Conservation (phyloP, 2,329 filamentous ascomycete species). For the Diaporthe australafricana region DNA sequence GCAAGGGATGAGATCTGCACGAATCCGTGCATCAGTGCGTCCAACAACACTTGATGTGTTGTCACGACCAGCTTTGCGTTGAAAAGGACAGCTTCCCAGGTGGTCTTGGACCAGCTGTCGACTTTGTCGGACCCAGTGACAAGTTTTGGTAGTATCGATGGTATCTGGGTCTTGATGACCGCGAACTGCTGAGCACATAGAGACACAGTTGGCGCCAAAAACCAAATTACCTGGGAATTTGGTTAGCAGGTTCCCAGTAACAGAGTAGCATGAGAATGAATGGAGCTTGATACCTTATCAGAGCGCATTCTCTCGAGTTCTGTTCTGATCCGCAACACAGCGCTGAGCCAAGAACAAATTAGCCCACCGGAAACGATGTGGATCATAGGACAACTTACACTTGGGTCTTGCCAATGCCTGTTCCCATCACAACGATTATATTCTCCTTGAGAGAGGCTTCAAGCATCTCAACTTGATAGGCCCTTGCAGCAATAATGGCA, state of each 20-base stretch:
- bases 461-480: conserved; percentile 83
- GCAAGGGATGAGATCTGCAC: conserved; percentile 72
- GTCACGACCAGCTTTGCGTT: conserved; percentile 80
- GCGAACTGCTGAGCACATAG: conserved; percentile 75
- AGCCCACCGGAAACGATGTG: not conserved
- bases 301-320: conserved; percentile 68
- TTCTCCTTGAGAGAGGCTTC: conserved; percentile 75
- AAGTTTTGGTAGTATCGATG: conserved; percentile 67
- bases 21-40: conserved; percentile 82
- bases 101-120: conserved; percentile 75
- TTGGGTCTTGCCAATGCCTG: conserved; percentile 82
- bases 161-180: conserved; percentile 70
- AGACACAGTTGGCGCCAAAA: conserved; percentile 76
- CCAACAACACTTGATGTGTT: conserved; percentile 79
- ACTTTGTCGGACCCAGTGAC: conserved; percentile 77
- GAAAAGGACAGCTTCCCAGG: conserved; percentile 75
- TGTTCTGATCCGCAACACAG: conserved; percentile 73
- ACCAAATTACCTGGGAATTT: conserved; percentile 72
- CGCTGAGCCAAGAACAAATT: conserved; percentile 54
- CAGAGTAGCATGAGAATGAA: not conserved
- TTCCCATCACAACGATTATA: conserved; percentile 83
- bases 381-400: conserved; percentile 63
- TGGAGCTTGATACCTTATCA: conserved; percentile 61
- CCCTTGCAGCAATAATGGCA: conserved; percentile 58
- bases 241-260: conserved; percentile 32